Base-by-base conservation (phyloP, 164 flowering plant genomes). In the Chimonanthus salicifolius region DNA sequence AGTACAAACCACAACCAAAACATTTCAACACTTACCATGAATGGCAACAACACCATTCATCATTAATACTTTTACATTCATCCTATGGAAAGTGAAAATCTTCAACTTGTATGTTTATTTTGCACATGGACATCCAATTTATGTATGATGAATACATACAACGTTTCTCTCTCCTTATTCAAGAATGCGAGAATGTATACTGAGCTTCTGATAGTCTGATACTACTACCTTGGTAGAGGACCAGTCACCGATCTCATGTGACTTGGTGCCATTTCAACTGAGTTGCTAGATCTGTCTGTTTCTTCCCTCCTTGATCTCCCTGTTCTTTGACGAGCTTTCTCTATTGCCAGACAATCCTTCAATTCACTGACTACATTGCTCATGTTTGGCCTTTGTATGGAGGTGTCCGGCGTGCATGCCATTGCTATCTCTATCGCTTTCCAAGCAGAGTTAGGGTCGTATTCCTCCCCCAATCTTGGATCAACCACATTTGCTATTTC, bases 381-480 rank as follows among this genome's bases (percentile, higher is more conserved):
- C 83, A 88, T 85, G 16, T 72, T 74, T 3, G 87, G 88, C 78
- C 92, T 83, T 68, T 49, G 50, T 4, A 18, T 64, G 1, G 82
- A 71, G 18, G 65, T 62, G 7, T 70, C 13, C 16, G 76, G 60
- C 5, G 80, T 82, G 64, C 92, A 88, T 7, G 76, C 73, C 82
- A 87, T 76, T 63, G 90, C 90, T 15, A 80, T 47, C 20, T 87
- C 90, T 6, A 79, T 51, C 7, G 81, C 85, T 72, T 81, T 88
- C 86, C 85, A 84, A 0, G 44, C 80, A 6, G 91, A 84, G 48
- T 78, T 79, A 5, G 58, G 43, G 21, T 81, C 83, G 44, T 51
- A 84, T 2, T 75, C 76, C n/a, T 78, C 82, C 33, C 33, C 60
- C 44, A 88, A 18, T 20, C 84, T 83, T 4, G 81, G 80, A 73